Evolutionary conservation across 2,329 filamentous ascomycete species (phyloP).

Genomic region (Fusarium mundagurra): DNA sequence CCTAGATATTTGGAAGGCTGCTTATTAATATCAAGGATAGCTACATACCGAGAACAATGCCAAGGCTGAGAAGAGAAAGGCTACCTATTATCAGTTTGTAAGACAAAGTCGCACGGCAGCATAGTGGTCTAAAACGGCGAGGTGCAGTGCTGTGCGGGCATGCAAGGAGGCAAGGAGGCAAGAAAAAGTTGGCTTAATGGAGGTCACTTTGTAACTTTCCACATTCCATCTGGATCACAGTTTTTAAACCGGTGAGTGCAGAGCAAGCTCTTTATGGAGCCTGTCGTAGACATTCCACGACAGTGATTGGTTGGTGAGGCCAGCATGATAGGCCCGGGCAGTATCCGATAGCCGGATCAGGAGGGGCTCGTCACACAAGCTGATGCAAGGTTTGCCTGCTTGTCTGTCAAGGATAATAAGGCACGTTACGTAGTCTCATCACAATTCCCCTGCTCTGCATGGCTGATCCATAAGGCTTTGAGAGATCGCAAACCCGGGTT

Average conservation of each 20-base stretch:
- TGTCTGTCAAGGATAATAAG: conserved; percentile 1
- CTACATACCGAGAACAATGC: not conserved
- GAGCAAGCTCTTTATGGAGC: conserved; percentile 12
- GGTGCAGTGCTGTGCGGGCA: conserved; percentile 22
- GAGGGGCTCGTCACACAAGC: conserved; percentile 17
- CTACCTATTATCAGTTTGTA: not conserved
- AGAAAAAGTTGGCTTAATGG: not conserved
- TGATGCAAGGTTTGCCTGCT: conserved; percentile 11
- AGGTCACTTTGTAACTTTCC: conserved; percentile 29
- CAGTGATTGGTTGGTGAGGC: conserved; percentile 16
- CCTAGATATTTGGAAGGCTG: not conserved
- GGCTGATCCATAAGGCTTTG: conserved; percentile 30
- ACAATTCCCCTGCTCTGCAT: conserved; percentile 35
- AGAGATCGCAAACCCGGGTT: conserved; percentile 12
- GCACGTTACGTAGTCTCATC: conserved; percentile 14
- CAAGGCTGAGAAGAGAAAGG: not conserved
- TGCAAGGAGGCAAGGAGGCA: conserved; percentile 6
- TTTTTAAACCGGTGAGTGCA: conserved; percentile 40
- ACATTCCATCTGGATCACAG: conserved; percentile 35
- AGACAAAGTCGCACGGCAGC: conserved; percentile 10
- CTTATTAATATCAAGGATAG: not conserved
- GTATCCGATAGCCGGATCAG: conserved; percentile 22
- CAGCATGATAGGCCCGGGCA: conserved; percentile 30
- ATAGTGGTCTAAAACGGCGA: conserved; percentile 28
- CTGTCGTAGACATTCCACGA: conserved; percentile 30